Conservation (phyloP, 2,329 filamentous ascomycete species). For the Penicillium sp. region DNA sequence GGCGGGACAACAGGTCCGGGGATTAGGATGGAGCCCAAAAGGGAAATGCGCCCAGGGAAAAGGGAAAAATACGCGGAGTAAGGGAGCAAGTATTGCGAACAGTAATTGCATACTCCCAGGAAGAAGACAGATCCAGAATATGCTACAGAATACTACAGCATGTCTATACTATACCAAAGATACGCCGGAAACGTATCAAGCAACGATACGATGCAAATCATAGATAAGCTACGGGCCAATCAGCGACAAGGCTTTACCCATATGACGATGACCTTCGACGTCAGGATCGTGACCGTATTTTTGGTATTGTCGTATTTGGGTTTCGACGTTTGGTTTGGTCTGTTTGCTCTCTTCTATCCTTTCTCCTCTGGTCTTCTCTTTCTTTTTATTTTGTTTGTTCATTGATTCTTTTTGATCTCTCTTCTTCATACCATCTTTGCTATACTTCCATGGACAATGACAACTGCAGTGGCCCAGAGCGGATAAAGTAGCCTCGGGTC, state of each 20-base stretch:
- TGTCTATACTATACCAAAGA: background rate
- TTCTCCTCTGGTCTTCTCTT: too few species aligned
- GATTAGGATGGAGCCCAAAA: conserved; percentile 5
- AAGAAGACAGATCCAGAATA: too few species aligned
- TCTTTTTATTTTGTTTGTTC: too few species aligned
- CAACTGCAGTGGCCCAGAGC: too few species aligned
- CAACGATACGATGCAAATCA: conserved; percentile 18
- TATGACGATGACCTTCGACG: conserved; percentile 39
- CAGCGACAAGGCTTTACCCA: conserved; percentile 29
- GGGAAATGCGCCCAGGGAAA: background rate
- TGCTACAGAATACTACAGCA: too few species aligned
- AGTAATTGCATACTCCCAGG: too few species aligned
- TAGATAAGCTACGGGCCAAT: conserved; percentile 40
- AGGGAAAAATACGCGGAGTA: background rate
- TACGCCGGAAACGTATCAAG: background rate
- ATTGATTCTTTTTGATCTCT: too few species aligned
- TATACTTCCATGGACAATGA: too few species aligned
- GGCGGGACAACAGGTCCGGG: conserved; percentile 25
- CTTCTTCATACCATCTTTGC: too few species aligned
- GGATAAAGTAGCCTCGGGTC: too few species aligned
- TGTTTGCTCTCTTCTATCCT: too few species aligned
- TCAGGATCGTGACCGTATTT: conserved; percentile 38
- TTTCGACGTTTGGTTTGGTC: background rate
- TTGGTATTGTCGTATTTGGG: conserved; percentile 17
- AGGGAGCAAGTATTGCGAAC: too few species aligned